These are phyloP conservation scores for Pseudofabraea citricarpa DNA, from an alignment of 2,329 filamentous ascomycete species.

Conservation along the genomic window DNA sequence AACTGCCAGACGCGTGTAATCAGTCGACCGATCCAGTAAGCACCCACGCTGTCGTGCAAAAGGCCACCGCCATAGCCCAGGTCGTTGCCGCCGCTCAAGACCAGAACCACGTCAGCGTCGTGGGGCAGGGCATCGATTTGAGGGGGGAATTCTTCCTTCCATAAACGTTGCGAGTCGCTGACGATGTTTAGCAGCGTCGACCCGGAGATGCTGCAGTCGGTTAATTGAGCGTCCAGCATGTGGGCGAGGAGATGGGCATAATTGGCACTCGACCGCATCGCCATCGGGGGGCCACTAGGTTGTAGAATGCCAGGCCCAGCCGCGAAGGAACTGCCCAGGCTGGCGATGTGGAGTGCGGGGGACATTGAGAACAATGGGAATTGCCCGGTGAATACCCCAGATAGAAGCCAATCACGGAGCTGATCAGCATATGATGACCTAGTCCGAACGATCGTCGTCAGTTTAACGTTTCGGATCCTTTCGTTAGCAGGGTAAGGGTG, in stretches of 20 bases:
- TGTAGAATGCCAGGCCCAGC: too few species aligned
- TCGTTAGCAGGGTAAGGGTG: too few species aligned
- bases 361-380: neutral
- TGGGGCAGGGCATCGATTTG: conserved; percentile 30
- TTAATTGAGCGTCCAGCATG: conserved; percentile 17
- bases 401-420: too few species aligned
- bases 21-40: too few species aligned
- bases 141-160: conserved; percentile 25
- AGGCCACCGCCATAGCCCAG: conserved; percentile 32
- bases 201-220: conserved; percentile 31
- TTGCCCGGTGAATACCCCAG: too few species aligned
- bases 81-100: conserved; percentile 35
- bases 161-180: conserved; percentile 27
- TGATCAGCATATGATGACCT: too few species aligned
- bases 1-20: too few species aligned
- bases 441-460: too few species aligned
- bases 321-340: too few species aligned
- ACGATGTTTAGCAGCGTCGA: conserved; percentile 33
- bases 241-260: conserved; percentile 30
- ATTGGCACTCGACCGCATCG: conserved; percentile 28
- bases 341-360: too few species aligned
- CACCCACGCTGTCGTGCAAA: conserved; percentile 23
- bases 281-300: too few species aligned
- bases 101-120: conserved; percentile 31
- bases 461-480: too few species aligned